Evolutionary conservation across 495 filamentous ascomycete genomes (phyloP).

Genomic region (Rusavskia elegans): DNA sequence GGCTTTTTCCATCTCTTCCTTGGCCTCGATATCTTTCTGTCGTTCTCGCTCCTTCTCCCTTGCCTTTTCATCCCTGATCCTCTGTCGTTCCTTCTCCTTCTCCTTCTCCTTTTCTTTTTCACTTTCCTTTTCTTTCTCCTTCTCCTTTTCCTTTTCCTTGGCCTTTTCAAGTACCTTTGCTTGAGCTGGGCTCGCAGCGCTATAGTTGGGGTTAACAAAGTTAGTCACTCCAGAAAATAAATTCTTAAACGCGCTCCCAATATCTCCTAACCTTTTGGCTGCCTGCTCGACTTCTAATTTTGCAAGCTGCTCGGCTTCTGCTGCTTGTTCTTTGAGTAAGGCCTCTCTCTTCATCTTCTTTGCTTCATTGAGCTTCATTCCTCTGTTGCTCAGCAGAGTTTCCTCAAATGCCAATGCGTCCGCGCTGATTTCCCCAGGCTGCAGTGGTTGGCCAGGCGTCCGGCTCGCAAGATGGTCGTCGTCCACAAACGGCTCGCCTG

Average conservation of each 20-base stretch:
- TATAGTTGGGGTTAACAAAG: background rate
- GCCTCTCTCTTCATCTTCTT: constrained; percentile 79
- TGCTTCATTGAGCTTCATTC: constrained; percentile 83
- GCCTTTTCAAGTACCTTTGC: background rate
- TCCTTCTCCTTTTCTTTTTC: constrained; percentile 9
- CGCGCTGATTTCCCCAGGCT: constrained; percentile 32
- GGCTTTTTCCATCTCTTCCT: constrained; percentile 3
- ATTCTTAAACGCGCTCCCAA: constrained; percentile 33
- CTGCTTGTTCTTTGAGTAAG: constrained; percentile 46
- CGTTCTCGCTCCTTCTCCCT: constrained; percentile 1
- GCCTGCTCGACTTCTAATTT: constrained; percentile 42
- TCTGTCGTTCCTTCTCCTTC: background rate
- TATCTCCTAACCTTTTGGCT: constrained; percentile 35
- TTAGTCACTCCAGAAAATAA: constrained; percentile 19
- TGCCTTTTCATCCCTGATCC: constrained; percentile 1
- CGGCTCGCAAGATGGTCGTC: constrained; percentile 32
- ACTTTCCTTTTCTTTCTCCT: constrained; percentile 6
- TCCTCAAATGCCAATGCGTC: constrained; percentile 24
- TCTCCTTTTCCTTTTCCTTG: constrained; percentile 12
- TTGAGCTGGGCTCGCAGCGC: background rate
- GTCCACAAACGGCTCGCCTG: constrained; percentile 47
- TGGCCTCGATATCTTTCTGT: constrained; percentile 1
- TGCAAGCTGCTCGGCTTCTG: constrained; percentile 24
- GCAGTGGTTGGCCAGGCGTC: constrained; percentile 27
- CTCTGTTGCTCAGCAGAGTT: constrained; percentile 54